Percentiles rank a stretch among this genome's conserved stretches.
phyloP scores from a whole-genome alignment of 495 filamentous ascomycete species.

The Stereocaulon alpinum region DNA sequence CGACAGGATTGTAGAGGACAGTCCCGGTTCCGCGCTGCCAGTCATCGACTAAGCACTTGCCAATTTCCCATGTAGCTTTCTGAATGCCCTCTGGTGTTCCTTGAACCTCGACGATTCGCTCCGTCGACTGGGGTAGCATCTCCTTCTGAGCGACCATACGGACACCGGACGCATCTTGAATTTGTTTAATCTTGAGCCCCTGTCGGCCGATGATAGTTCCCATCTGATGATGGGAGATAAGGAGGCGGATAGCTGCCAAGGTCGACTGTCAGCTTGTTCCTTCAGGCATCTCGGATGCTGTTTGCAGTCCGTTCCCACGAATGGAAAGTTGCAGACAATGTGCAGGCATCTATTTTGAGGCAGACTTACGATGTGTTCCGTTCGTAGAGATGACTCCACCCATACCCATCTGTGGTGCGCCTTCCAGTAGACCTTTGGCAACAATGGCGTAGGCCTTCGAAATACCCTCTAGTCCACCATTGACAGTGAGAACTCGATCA shows the following conservation, averaged over 20 bases:
- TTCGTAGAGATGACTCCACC: slow-evolving; percentile 72
- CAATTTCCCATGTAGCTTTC: slow-evolving; percentile 95
- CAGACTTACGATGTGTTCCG: slow-evolving; percentile 82
- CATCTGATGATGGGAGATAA: slow-evolving; percentile 99
- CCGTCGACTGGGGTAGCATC: slow-evolving; percentile 98
- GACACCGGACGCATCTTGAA: slow-evolving; percentile 92
- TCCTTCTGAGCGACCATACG: slow-evolving; percentile 99
- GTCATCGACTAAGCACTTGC: slow-evolving; percentile 96
- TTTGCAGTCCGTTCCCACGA: too few species aligned
- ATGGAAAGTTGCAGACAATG: neutral
- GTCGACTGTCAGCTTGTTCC: slow-evolving; percentile 23
- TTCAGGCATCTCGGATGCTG: too few species aligned
- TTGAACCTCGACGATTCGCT: slow-evolving; percentile 93
- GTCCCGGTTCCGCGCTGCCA: slow-evolving; percentile 94
- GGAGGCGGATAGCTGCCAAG: slow-evolving; percentile 73
- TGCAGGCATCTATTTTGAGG: neutral
- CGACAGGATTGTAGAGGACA: slow-evolving; percentile 90
- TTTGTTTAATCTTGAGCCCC: slow-evolving; percentile 97
- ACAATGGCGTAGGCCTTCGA: slow-evolving; percentile 89
- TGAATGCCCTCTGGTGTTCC: slow-evolving; percentile 89
- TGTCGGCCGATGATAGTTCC: slow-evolving; percentile 95
- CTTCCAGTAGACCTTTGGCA: slow-evolving; percentile 80
- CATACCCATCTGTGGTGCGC: slow-evolving; percentile 91
- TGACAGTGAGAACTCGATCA: slow-evolving; percentile 92
- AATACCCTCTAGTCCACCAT: slow-evolving; percentile 73